Evolutionary conservation across 129 eudicot genomes (phyloP), one percentile per base, ranked within the genome.

Genomic region (Flaveria bidentis): DNA sequence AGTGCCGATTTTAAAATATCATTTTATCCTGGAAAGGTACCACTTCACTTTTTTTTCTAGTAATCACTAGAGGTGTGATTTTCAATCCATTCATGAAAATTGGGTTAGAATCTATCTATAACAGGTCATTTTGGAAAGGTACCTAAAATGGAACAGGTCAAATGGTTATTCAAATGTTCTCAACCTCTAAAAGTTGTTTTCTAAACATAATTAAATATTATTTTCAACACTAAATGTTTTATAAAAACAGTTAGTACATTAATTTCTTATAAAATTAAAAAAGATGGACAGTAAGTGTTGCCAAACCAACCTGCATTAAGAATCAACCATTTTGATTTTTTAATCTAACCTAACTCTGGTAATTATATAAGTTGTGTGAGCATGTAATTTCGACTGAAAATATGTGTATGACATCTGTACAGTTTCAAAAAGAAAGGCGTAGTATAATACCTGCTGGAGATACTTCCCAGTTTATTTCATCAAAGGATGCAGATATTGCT

Each of bases 391-490:
- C 39, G 53, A 30, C 51, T 41, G 51, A 30, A 50, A 50, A n/a
- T 50, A 16, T 50, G 33, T 72, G 15, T 81, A 67, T 71, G 41
- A 33, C 47, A 71, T 17, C 20, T 18, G 62, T 74, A 47, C 84
- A 94, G 99, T 94, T 91, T 82, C 88, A 91, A 51, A 89, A 91
- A 50, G 88, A 84, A 73, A 91, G 99, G 82, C 86, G 99, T 46
- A 94, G 99, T 81, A 94, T 94, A 69, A 76, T 94, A 76, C 99
- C 99, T 16, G 91, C 99, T 46, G 99, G 99, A 47, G 99, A 94
- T 74, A 94, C 99, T 72, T 84, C 97, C 45, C 86, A 81, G 67
- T 94, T 94, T 70, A 94, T 94, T 72, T 75, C 94, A 44, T 94
- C 96, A 2, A 94, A 87, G 81, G 96, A 91, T 57, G 99, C 99